Conservation (phyloP, 2,329 filamentous ascomycete species). For the Monosporascus sp. region DNA sequence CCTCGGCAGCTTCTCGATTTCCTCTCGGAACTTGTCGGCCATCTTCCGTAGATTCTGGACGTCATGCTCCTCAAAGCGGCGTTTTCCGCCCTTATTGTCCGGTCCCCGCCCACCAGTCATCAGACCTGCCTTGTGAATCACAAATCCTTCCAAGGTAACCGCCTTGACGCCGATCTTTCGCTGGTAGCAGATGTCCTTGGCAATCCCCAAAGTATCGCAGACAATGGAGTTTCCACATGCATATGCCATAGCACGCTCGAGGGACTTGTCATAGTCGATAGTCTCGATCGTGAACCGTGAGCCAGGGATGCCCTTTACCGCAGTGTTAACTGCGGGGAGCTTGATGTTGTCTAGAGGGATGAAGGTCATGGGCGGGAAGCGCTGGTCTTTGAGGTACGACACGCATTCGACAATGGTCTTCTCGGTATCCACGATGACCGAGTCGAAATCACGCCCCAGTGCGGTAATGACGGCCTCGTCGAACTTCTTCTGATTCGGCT, state of each 20-base stretch:
- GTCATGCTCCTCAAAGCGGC: slow-evolving; percentile 85
- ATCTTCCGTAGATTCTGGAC: slow-evolving; percentile 78
- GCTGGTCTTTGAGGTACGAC: slow-evolving; percentile 86
- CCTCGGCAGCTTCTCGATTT: slow-evolving; percentile 76
- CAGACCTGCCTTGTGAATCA: slow-evolving; percentile 92
- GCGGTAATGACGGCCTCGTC: slow-evolving; percentile 90
- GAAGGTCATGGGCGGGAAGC: slow-evolving; percentile 83
- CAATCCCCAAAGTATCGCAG: slow-evolving; percentile 80
- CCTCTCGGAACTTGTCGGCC: slow-evolving; percentile 69
- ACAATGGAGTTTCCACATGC: slow-evolving; percentile 94
- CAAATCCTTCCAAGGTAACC: slow-evolving; percentile 88
- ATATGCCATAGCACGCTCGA: slow-evolving; percentile 90
- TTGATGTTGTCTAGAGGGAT: slow-evolving; percentile 97
- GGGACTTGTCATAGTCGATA: slow-evolving; percentile 83
- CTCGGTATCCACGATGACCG: slow-evolving; percentile 90
- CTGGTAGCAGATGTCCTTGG: slow-evolving; percentile 85
- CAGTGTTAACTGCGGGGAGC: slow-evolving; percentile 83
- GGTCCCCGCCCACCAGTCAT: slow-evolving; percentile 93
- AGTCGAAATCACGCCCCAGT: slow-evolving; percentile 88
- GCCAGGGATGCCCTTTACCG: slow-evolving; percentile 81
- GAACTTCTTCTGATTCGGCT: slow-evolving; percentile 95
- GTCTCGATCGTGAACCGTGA: slow-evolving; percentile 91
- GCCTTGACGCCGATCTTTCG: slow-evolving; percentile 85
- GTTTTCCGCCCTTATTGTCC: slow-evolving; percentile 67
- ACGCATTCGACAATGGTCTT: slow-evolving; percentile 94